phyloP scores from a whole-genome alignment of 768 basidiomycete genomes.

The Kwoniella shandongensis region DNA sequence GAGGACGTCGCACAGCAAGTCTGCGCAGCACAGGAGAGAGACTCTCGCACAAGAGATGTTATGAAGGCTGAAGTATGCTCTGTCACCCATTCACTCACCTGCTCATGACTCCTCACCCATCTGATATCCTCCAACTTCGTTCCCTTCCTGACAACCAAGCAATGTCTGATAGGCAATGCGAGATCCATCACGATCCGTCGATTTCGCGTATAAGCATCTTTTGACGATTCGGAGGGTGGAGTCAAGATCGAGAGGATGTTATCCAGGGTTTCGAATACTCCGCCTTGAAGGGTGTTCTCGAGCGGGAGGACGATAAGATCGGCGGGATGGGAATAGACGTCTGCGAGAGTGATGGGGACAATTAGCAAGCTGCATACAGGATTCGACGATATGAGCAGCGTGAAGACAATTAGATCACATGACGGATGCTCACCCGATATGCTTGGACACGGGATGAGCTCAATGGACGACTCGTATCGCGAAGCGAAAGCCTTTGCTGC shows the following conservation, averaged over 20 bases:
- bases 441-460: slow-evolving; percentile 34
- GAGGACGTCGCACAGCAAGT: too few relatives aligned
- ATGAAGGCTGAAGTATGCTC: too few relatives aligned
- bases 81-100: slow-evolving; percentile 34
- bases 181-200: slow-evolving; percentile 33
- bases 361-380: too few relatives aligned
- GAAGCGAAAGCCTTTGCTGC: slow-evolving; percentile 28
- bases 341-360: slow-evolving; percentile 6
- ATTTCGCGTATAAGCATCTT: not conserved
- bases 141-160: slow-evolving; percentile 38
- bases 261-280: slow-evolving; percentile 46
- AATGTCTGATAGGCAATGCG: slow-evolving; percentile 42
- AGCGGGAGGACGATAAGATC: slow-evolving; percentile 46
- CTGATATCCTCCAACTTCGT: slow-evolving; percentile 36
- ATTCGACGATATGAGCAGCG: not conserved
- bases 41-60: too few relatives aligned
- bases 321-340: slow-evolving; percentile 22
- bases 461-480: slow-evolving; percentile 7
- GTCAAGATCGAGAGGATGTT: slow-evolving; percentile 25
- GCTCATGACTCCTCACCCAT: slow-evolving; percentile 51
- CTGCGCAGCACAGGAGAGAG: too few relatives aligned
- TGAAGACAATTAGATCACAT: not conserved
- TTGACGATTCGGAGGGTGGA: slow-evolving; percentile 1
- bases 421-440: slow-evolving; percentile 28
- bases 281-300: slow-evolving; percentile 50